Conservation (phyloP, 169 alveolate genomes). For the Plasmodium billcollinsi region DNA sequence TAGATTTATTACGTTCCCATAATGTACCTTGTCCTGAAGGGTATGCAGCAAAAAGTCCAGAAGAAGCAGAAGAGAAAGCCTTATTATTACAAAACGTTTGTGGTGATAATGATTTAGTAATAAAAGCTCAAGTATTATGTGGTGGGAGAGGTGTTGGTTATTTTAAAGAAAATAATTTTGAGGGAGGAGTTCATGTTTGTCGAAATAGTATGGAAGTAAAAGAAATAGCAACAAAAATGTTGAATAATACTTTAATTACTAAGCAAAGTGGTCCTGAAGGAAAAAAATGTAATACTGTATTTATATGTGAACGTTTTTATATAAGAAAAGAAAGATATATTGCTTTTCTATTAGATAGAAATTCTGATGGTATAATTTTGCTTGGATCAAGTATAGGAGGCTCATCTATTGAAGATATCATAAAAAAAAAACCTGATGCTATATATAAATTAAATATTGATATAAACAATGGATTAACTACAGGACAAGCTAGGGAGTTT, state of each 20-base stretch:
- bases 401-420: constrained; percentile 92
- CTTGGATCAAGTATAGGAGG: constrained; percentile 93
- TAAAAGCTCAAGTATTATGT: constrained; percentile 91
- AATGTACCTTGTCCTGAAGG: constrained; percentile 84
- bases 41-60: constrained; percentile 82
- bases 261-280: constrained; percentile 92
- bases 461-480: constrained; percentile 86
- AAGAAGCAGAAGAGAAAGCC: constrained; percentile 86
- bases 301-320: constrained; percentile 88
- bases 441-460: constrained; percentile 83
- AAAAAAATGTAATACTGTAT: constrained; percentile 87
- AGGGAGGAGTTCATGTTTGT: constrained; percentile 92
- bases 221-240: constrained; percentile 89
- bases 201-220: constrained; percentile 86
- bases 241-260: constrained; percentile 90
- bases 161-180: constrained; percentile 87
- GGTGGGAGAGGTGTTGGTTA: constrained; percentile 95
- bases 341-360: constrained; percentile 94
- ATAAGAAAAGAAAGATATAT: constrained; percentile 92
- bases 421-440: constrained; percentile 87
- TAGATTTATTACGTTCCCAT: constrained; percentile 81
- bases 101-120: constrained; percentile 78
- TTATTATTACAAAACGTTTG: constrained; percentile 77
- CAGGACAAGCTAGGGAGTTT: constrained; percentile 78
- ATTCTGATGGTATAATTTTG: constrained; percentile 91